Base-by-base conservation (phyloP, 2,329 filamentous ascomycete genomes). In the Beauveria sp. region DNA sequence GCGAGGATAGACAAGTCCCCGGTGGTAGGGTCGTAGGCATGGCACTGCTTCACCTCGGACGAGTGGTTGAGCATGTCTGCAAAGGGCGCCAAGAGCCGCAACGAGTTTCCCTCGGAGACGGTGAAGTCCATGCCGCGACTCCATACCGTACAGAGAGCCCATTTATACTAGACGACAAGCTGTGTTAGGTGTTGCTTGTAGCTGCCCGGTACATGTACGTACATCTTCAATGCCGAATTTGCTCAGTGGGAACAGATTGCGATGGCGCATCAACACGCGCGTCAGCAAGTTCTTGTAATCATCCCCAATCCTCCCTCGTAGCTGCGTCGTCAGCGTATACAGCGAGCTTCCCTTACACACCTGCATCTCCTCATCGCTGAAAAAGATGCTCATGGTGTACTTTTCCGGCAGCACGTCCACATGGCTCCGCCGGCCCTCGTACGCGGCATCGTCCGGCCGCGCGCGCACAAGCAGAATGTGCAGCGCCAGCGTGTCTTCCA, bases 21-120 rank as follows among this genome's bases (percentile, higher is more conserved):
- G 60, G 71, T 71, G 54, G 62, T 65, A 45, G 64, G 58, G 67
- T 74, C 69, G 63, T 73, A 73, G 64, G 67, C 69, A 63, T 74
- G 71, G 60, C 72, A 74, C 64, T 71, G 69, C 67, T 69, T 67
- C 40, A 69, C 70, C 30, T 70, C 68, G 64, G 66, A 63, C 20
- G 70, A 71, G 67, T 74, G 72, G 66, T 74, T 73, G 55, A 74
- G 64, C 72, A 74, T 74, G 63, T 74, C 71, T 56, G 72, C 71
- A 50, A 73, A 72, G 40, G 71, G 72, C 55, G 71, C 70, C 62
- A 74, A 6, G 10, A 62, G 42, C 1, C 61, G 61, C 9, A 56
- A n/a, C 0, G 61, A 50, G 9, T 45, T 46, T 3, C 22, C 43
- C 14, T 42, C 43, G 10, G 56, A n/a, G 49, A 60, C 22, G 14